Percentiles rank a stretch among this genome's conserved stretches.
Evolutionary conservation across 1,284 basidiomycete species (phyloP).

Genomic region (Fomitopsis pinicola): DNA sequence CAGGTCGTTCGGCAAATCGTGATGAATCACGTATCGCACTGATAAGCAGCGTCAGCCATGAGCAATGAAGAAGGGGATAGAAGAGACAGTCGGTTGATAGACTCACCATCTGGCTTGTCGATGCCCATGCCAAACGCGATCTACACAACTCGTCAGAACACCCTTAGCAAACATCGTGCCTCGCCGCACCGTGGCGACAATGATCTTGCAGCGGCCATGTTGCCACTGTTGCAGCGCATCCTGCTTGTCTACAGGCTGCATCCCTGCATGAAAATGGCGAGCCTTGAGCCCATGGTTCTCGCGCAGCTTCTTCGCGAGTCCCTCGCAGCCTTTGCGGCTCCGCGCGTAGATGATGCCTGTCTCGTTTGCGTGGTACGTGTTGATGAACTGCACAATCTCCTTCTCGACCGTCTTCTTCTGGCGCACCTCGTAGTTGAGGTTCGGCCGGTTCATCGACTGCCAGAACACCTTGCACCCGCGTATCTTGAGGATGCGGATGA

Average conservation of each 20-base stretch:
- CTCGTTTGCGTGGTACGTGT: constrained; percentile 48
- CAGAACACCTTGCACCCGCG: constrained; percentile 55
- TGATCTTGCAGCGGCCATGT: constrained; percentile 67
- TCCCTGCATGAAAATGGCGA: constrained; percentile 84
- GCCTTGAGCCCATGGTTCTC: constrained; percentile 59
- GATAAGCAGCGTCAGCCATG: no score
- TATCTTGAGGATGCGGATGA: constrained; percentile 71
- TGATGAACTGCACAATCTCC: constrained; percentile 76
- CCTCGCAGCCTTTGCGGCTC: constrained; percentile 73
- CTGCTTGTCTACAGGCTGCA: constrained; percentile 64
- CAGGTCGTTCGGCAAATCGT: constrained; percentile 63
- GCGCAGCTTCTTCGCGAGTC: constrained; percentile 66
- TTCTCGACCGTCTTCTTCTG: constrained; percentile 50
- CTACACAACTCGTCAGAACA: constrained; percentile 1
- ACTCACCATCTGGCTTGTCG: constrained; percentile 77
- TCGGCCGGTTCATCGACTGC: constrained; percentile 92
- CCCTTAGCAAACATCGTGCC: background rate
- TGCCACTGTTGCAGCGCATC: constrained; percentile 76
- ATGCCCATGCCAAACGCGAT: constrained; percentile 98
- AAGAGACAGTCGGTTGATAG: background rate
- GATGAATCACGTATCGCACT: constrained; percentile 81
- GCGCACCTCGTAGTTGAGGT: constrained; percentile 81
- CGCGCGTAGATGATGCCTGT: constrained; percentile 90
- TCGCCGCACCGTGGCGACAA: constrained; percentile 78
- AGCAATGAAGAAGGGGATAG: no score